phyloP scores from a whole-genome alignment of 2,329 filamentous ascomycete genomes.

The Ophiostoma sp. region DNA sequence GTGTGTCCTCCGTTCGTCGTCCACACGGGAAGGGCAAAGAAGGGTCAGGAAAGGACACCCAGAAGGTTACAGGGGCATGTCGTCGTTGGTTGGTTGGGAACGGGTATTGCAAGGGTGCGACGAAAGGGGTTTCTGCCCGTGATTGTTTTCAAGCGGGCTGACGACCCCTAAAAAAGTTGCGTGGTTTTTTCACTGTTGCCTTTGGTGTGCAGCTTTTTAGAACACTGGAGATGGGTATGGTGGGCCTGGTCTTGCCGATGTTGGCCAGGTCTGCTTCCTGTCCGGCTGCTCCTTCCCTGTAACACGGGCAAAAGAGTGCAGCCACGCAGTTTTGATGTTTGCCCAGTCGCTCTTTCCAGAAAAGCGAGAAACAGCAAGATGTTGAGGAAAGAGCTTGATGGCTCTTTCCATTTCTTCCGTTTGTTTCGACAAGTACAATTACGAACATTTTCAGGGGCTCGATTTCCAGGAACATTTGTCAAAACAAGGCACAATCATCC shows the following conservation, averaged over 20 bases:
- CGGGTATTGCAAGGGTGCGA: not conserved
- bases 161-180: not conserved
- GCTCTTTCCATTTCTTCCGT: not conserved
- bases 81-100: not conserved
- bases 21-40: not conserved
- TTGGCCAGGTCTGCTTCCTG: not conserved
- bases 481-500: not conserved
- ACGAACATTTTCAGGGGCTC: not conserved
- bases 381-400: not conserved
- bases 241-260: conserved; percentile 10
- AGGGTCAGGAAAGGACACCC: not conserved
- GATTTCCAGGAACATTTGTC: not conserved
- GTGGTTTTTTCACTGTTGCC: conserved; percentile 8
- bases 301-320: not conserved
- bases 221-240: not conserved
- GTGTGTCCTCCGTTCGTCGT: not conserved
- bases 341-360: not conserved
- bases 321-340: not conserved
- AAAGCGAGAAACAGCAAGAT: not conserved
- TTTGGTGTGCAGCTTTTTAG: not conserved
- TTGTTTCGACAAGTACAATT: not conserved
- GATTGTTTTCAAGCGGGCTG: not conserved
- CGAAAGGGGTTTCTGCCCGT: not conserved
- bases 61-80: not conserved
- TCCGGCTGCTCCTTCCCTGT: not conserved